Evolutionary conservation across 805 yeast species (phyloP), one percentile per base, ranked within the genome.

Genomic region (Teunomyces lycoperdinae): DNA sequence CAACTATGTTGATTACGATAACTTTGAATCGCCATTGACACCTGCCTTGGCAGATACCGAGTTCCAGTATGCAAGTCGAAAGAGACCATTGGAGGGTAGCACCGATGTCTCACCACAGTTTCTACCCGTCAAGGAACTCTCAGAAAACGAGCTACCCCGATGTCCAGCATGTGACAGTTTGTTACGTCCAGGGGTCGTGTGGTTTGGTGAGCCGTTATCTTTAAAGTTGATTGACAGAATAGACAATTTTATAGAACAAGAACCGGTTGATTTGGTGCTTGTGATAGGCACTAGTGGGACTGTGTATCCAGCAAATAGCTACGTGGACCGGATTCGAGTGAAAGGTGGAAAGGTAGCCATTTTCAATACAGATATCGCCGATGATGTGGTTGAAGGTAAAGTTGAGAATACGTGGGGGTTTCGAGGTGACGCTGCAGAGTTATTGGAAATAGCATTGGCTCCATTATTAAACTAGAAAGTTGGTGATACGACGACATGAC

Each of bases 141-240:
- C 73, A 3, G 77, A 67, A 42, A 59, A 64, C 1, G 81, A 80
- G 1, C 71, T 89, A 9, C 96, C 96, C 1, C 76, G 65, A 34
- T 90, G 97, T 62, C 96, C 96, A 0, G 68, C 67, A 9, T 90
- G 97, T 61, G 85, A 84, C 0, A 54, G 64, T 31, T 61, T 86
- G 9, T 66, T 90, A 49, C 72, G 97, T 17, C 97, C 97, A 0
- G 96, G 94, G 0, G 95, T 90, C 3, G 91, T 89, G 5, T 90
- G 96, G 97, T 89, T 86, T 66, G 97, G 97, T n/a, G 97, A 90
- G 64, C 77, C 89, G 11, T 68, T 90, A 40, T 89, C 96, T 0
- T 63, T 87, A 46, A 67, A 67, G 42, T 77, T 75, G 9, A 77
- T 90, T 48, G 84, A 82, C 50, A 68, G 68, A 38, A 89, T 88